These are phyloP conservation scores for Tylopilus sp. DNA, from an alignment of 768 basidiomycete species.

Conservation along the genomic window DNA sequence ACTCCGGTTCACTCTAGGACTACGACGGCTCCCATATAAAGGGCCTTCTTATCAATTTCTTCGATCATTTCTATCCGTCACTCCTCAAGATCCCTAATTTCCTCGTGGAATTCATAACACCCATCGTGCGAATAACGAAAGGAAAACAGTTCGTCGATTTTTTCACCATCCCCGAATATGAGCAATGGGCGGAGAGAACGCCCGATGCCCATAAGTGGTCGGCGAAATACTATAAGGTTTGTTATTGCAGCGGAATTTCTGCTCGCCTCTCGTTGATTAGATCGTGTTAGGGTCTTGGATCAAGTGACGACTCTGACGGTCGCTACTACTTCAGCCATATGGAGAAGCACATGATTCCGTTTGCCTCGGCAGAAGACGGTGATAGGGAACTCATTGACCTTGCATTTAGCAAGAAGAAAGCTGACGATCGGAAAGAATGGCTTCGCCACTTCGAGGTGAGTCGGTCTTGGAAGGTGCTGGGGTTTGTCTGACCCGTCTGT, in stretches of 20 bases:
- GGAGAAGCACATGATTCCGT: conserved; percentile 92
- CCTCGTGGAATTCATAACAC: conserved; percentile 96
- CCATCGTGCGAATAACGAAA: conserved; percentile 91
- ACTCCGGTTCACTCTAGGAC: conserved; percentile 55
- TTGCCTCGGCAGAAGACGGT: conserved; percentile 73
- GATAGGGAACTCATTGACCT: conserved; percentile 92
- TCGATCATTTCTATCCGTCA: conserved; percentile 96
- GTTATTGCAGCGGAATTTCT: conserved; percentile 12
- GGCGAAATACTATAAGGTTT: conserved; percentile 95
- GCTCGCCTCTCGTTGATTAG: background rate
- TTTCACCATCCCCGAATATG: conserved; percentile 97
- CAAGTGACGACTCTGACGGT: conserved; percentile 85
- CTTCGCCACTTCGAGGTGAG: conserved; percentile 83
- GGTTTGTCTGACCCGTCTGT: conserved; percentile 3
- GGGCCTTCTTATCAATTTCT: conserved; percentile 96
- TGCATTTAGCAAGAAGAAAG: conserved; percentile 99
- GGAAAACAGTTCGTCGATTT: conserved; percentile 79
- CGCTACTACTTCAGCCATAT: conserved; percentile 92
- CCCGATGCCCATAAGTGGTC: conserved; percentile 79
- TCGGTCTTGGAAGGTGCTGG: background rate
- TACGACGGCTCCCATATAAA: conserved; percentile 99
- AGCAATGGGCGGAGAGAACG: conserved; percentile 83
- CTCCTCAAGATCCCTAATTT: conserved; percentile 88
- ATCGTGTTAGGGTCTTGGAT: conserved; percentile 81
- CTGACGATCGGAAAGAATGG: conserved; percentile 99